A percentile compares a stretch with the other conserved stretches of the same genome.
phyloP scores from a whole-genome alignment of 2,329 filamentous ascomycete genomes.

The Ceratocystis lukuohia region DNA sequence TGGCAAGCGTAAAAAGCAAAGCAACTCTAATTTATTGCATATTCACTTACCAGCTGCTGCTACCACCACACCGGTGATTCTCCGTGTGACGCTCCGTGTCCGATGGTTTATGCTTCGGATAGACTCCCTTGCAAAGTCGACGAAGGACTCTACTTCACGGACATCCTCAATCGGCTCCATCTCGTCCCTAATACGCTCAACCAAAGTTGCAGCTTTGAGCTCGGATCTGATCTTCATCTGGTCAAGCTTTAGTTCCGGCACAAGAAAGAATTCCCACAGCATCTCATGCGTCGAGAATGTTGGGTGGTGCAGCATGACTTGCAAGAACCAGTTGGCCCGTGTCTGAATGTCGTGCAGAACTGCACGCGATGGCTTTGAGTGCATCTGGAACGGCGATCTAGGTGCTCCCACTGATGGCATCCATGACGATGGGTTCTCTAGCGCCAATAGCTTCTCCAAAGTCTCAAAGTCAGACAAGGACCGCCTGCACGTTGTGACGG shows the following conservation, averaged over 20 bases:
- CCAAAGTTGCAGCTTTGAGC: constrained; percentile 69
- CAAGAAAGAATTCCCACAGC: constrained; percentile 97
- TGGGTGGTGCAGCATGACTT: constrained; percentile 71
- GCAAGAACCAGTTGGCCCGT: constrained; percentile 74
- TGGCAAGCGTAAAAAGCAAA: background rate
- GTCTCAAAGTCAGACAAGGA: constrained; percentile 86
- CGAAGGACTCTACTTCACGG: constrained; percentile 82
- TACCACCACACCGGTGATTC: constrained; percentile 53
- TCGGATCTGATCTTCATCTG: constrained; percentile 82
- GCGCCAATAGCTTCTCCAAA: constrained; percentile 63
- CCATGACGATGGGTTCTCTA: constrained; percentile 93
- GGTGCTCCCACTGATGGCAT: constrained; percentile 65
- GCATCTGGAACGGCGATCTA: constrained; percentile 82
- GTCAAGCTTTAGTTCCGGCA: constrained; percentile 79
- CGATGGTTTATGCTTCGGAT: constrained; percentile 73
- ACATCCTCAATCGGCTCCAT: constrained; percentile 72
- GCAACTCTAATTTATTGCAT: background rate
- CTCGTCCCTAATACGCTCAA: constrained; percentile 79
- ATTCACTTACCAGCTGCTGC: constrained; percentile 17
- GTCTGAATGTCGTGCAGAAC: constrained; percentile 79
- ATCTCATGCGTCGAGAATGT: constrained; percentile 95
- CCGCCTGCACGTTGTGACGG: constrained; percentile 84
- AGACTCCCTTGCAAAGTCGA: constrained; percentile 80
- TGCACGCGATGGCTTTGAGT: constrained; percentile 77
- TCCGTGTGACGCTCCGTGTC: constrained; percentile 67